Conservation (phyloP, 139 green algal species). For the Ostreobium quekettii region DNA sequence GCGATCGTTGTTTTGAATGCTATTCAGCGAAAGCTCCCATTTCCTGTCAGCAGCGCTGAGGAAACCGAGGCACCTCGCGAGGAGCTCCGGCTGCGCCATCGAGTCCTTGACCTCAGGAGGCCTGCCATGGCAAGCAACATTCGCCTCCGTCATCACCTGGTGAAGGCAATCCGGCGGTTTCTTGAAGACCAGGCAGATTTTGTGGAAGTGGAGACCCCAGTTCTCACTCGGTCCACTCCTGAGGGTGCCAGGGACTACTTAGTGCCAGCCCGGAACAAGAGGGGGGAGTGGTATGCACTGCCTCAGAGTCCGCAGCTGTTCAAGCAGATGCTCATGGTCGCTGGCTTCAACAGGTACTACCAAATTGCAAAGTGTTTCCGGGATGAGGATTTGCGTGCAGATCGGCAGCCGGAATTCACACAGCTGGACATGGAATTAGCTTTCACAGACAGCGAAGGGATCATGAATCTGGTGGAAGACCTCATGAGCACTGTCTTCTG, state of each 20-base stretch:
- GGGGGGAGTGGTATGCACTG: constrained; percentile 86
- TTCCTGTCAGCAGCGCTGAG: constrained; percentile 65
- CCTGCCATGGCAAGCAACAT: constrained; percentile 81
- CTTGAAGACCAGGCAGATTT: constrained; percentile 70
- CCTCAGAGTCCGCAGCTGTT: constrained; percentile 96
- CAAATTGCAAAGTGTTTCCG: constrained; percentile 85
- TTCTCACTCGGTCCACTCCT: constrained; percentile 88
- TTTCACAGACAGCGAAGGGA: constrained; percentile 76
- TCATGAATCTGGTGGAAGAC: constrained; percentile 79
- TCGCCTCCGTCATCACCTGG: constrained; percentile 69
- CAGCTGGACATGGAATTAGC: constrained; percentile 93
- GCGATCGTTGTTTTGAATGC: constrained; percentile 74
- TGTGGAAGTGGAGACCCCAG: constrained; percentile 91
- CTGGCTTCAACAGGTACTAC: constrained; percentile 73
- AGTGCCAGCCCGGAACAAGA: constrained; percentile 66
- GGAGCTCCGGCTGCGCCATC: constrained; percentile 74
- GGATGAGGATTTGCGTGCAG: constrained; percentile 88
- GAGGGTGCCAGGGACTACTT: constrained; percentile 97
- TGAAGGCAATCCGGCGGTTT: constrained; percentile 61
- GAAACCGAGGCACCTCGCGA: constrained; percentile 54
- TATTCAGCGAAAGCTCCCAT: constrained; percentile 71
- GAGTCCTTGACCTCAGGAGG: constrained; percentile 87
- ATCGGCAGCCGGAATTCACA: constrained; percentile 95
- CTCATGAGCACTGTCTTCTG: constrained; percentile 63
- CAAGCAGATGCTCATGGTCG: constrained; percentile 98